Percentiles rank a stretch among this genome's conserved stretches.
phyloP scores from a whole-genome alignment of 257 asterid genomes.

The Forsythia viridissima region DNA sequence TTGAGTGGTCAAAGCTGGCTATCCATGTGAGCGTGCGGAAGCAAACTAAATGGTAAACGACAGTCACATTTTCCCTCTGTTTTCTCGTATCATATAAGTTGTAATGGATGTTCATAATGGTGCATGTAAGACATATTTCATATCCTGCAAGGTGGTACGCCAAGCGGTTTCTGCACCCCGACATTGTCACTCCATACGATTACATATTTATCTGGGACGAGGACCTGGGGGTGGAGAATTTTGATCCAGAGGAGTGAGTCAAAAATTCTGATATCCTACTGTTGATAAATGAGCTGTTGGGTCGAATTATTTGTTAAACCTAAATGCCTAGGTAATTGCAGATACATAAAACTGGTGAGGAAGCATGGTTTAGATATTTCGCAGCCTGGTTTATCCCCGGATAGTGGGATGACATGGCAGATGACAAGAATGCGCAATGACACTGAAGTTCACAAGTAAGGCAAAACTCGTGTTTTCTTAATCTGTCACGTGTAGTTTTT shows the following conservation, averaged over 20 bases:
- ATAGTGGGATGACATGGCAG: slow-evolving; percentile 89
- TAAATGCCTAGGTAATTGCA: slow-evolving; percentile 23
- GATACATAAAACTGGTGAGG: slow-evolving; percentile 69
- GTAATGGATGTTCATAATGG: not conserved
- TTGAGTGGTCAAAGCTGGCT: slow-evolving; percentile 45
- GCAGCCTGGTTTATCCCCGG: slow-evolving; percentile 86
- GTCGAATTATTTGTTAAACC: slow-evolving; percentile 17
- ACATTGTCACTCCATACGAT: slow-evolving; percentile 78
- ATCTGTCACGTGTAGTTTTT: not conserved
- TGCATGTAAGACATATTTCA: not conserved
- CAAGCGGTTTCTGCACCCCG: slow-evolving; percentile 85
- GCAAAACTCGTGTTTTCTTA: not conserved
- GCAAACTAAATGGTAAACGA: slow-evolving; percentile 39
- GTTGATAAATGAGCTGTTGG: not conserved
- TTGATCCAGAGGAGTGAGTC: slow-evolving; percentile 79
- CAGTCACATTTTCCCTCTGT: not conserved
- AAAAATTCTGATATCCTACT: slow-evolving; percentile 5
- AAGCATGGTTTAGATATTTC: slow-evolving; percentile 83
- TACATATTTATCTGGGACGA: slow-evolving; percentile 90
- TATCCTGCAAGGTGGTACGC: slow-evolving; percentile 79
- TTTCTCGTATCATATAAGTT: not conserved
- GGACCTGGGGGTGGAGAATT: slow-evolving; percentile 81
- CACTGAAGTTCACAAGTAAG: slow-evolving; percentile 84
- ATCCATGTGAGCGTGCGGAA: slow-evolving; percentile 35
- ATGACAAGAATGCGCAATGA: slow-evolving; percentile 77